A percentile compares a stretch with the other conserved stretches of the same genome.
phyloP scores from a whole-genome alignment of 2,329 filamentous ascomycete species.

The Aspergillus sp. region DNA sequence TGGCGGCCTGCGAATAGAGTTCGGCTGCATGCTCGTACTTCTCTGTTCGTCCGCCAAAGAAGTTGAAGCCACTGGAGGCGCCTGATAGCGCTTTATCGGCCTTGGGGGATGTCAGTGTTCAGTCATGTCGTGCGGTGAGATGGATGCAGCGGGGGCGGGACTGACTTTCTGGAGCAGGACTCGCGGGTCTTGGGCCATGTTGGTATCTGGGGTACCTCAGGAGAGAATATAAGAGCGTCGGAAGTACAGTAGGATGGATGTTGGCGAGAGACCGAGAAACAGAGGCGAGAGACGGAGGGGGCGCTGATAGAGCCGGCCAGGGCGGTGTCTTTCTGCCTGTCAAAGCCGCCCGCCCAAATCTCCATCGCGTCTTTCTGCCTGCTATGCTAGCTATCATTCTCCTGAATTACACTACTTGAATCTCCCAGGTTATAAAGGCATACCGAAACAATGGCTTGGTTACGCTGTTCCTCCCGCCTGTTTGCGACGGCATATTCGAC shows the following conservation, averaged over 20 bases:
- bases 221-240: neutral
- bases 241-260: too few relatives aligned
- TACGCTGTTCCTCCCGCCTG: slow-evolving; percentile 12
- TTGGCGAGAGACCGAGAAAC: neutral
- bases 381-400: too few relatives aligned
- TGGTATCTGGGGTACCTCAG: slow-evolving; percentile 10
- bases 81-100: slow-evolving; percentile 73
- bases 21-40: slow-evolving; percentile 88
- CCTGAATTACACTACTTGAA: too few relatives aligned
- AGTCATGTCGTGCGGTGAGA: slow-evolving; percentile 12
- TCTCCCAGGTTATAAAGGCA: too few relatives aligned
- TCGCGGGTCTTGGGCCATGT: slow-evolving; percentile 68
- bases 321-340: too few relatives aligned
- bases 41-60: slow-evolving; percentile 78
- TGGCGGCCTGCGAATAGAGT: slow-evolving; percentile 77
- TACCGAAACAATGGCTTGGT: slow-evolving; percentile 8
- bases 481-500: slow-evolving; percentile 6
- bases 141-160: slow-evolving; percentile 9
- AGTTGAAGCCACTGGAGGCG: slow-evolving; percentile 72
- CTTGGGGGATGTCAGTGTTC: slow-evolving; percentile 40
- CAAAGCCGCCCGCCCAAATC: too few relatives aligned
- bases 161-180: slow-evolving; percentile 67
- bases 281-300: neutral
- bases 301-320: too few relatives aligned
- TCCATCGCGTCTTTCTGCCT: too few relatives aligned